Evolutionary conservation across 2,329 filamentous ascomycete genomes (phyloP), one percentile per base, ranked within the genome.

Genomic region (Erysiphe pulchra): DNA sequence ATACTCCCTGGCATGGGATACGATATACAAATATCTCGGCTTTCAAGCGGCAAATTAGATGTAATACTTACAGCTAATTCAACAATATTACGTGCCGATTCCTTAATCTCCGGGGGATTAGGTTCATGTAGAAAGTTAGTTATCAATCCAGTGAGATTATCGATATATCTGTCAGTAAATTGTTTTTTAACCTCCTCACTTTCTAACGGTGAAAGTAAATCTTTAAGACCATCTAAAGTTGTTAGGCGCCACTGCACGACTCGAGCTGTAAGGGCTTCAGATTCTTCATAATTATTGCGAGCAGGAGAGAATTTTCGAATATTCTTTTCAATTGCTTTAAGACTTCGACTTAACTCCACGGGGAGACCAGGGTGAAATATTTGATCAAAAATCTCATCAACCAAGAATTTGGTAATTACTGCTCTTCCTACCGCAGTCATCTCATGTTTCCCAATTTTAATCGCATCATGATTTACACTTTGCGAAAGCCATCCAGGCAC

Each of bases 371-470:
- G 90, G 57, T 98, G 90, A 63, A 98, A 95, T 61, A 80, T 86
- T 46, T 78, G 77, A 59, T 92, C 77, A 59, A 95, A 92, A 39
- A 95, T 73, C 57, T 92, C 83, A 42, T 93, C 83, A 20, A 87
- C 77, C 6, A 98, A 65, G 84, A 87, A 98, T 49, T 77, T 74
- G 28, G 81, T 81, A 53, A 98, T 85, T 51, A 86, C 75, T 12
- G 87, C 85, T 46, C 87, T 75, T 14, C 90, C 90, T 20, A 92
- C 80, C 5, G 86, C 86, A 7, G 85, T 95, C 90, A 98, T 98
- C 61, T 98, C 90, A 60, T 94, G 86, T 57, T 86, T 92, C 49
- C 86, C 90, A 10, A 79, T 84, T 54, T 77, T 73, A 46, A 92
- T 69, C 0, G 85, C 87, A 55, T 92, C 86, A 45, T 79, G 69